Base-by-base conservation (phyloP, 1,284 basidiomycete genomes). In the Malassezia sympodialis region DNA sequence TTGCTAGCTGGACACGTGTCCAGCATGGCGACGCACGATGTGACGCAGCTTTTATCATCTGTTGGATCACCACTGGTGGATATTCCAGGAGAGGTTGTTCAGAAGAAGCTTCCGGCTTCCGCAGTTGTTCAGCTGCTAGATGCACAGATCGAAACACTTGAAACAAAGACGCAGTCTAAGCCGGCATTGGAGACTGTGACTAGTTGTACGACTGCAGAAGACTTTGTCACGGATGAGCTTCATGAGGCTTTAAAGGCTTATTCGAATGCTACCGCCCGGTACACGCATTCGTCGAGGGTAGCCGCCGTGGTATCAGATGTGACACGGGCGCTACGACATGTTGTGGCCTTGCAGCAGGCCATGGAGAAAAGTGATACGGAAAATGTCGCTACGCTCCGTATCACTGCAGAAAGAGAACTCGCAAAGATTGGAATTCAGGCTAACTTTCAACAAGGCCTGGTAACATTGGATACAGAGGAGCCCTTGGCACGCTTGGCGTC, bases 51-150 rank as follows among this genome's bases (percentile, higher is more conserved):
- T 15, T n/a, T 57, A 14, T 44, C 55, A 26, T 57, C 55, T 23
- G 31, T 57, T 11, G 55, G 55, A 23, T 57, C 55, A 14, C 49
- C 49, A 17, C 49, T 57, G 10, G 44, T 26, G 6, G 43, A 39
- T 3, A 15, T n/a, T n/a, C 19, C 15, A 15, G 30, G 6, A 4
- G 32, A 30, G 19, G 44, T 23, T 4, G 32, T 37, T 10, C 19
- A 45, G 21, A 42, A 51, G 23, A 24, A 15, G 12, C 31, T 57
- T 1, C 55, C 55, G 2, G 24, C 55, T 7, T 27, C 27, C 4
- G 55, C 49, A 4, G 55, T 49, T n/a, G n/a, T 52, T 0, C 35
- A 51, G 26, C 45, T 57, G 32, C 49, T 57, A 1, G 42, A 46
- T 43, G 50, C 50, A 2, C 43, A 37, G 8, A 51, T 57, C 24